Percentiles rank a stretch among this genome's conserved stretches.
Evolutionary conservation across 805 yeast genomes (phyloP).

Genomic region (Ogataea nakhonphanomensis): DNA sequence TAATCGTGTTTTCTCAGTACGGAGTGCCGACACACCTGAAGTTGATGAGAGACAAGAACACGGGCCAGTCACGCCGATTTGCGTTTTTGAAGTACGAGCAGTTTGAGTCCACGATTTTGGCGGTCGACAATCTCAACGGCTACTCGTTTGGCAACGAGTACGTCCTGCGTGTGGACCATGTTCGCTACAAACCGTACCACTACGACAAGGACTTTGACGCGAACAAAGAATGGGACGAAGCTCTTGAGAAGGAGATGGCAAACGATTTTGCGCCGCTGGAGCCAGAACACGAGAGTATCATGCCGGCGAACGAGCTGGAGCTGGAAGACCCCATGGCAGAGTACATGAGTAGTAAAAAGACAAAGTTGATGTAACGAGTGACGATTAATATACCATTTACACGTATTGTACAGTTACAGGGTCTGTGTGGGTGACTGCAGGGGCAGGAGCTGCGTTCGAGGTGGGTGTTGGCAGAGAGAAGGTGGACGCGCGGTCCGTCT

Average conservation of each 20-base stretch:
- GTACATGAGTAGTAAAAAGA: slow-evolving; percentile 18
- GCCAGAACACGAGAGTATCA: slow-evolving; percentile 15
- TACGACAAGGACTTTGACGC: slow-evolving; percentile 48
- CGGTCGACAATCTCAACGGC: slow-evolving; percentile 88
- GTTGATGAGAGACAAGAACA: slow-evolving; percentile 59
- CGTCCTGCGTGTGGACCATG: slow-evolving; percentile 66
- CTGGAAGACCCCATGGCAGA: slow-evolving; percentile 37
- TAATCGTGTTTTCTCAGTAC: slow-evolving; percentile 80
- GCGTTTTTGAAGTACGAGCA: slow-evolving; percentile 82
- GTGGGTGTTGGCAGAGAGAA: slow-evolving; percentile 24
- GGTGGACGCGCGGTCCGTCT: slow-evolving; percentile 16
- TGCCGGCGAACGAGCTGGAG: slow-evolving; percentile 6
- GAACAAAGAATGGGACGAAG: slow-evolving; percentile 32
- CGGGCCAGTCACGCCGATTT: slow-evolving; percentile 70
- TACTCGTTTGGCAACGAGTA: slow-evolving; percentile 41
- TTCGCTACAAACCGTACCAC: slow-evolving; percentile 46
- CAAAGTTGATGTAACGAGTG: neutral
- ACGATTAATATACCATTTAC: neutral
- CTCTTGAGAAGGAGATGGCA: slow-evolving; percentile 37
- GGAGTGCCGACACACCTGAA: slow-evolving; percentile 81
- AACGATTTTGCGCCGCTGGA: slow-evolving; percentile 45
- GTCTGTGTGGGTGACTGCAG: slow-evolving; percentile 1
- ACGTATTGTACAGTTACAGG: slow-evolving; percentile 5
- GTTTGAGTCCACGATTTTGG: slow-evolving; percentile 73
- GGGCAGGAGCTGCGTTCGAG: slow-evolving; percentile 3